Conservation (phyloP, 208 protist species). For the Trypanosoma platydactyli region DNA sequence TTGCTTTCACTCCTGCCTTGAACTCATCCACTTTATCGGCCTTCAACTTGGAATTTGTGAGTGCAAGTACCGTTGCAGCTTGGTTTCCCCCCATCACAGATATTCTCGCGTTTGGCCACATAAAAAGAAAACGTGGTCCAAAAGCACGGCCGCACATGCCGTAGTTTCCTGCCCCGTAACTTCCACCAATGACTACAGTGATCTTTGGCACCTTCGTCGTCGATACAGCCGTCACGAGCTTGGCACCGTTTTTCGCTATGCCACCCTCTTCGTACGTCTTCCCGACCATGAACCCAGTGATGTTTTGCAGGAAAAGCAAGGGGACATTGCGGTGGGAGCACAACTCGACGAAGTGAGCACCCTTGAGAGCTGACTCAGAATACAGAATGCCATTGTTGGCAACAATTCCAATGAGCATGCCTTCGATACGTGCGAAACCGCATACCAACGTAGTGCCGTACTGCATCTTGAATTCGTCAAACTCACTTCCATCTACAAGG, state of each 20-base stretch:
- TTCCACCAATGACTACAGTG: conserved; percentile 95
- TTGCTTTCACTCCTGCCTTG: conserved; percentile 71
- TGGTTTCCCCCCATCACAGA: conserved; percentile 97
- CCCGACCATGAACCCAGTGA: conserved; percentile 94
- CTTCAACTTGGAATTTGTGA: conserved; percentile 67
- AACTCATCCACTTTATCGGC: conserved; percentile 62
- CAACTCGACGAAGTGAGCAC: conserved; percentile 95
- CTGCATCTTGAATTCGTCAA: conserved; percentile 95
- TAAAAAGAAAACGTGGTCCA: conserved; percentile 93
- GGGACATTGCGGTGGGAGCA: conserved; percentile 94
- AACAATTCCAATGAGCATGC: conserved; percentile 95
- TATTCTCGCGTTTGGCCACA: conserved; percentile 97
- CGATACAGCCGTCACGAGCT: conserved; percentile 95
- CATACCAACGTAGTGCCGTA: conserved; percentile 94
- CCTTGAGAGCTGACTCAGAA: conserved; percentile 89
- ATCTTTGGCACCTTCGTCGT: conserved; percentile 95
- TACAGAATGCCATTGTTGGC: conserved; percentile 97
- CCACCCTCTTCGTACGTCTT: conserved; percentile 92
- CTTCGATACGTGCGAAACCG: conserved; percentile 93
- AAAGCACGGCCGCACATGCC: conserved; percentile 96
- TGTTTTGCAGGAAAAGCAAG: conserved; percentile 97
- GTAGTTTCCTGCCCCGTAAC: conserved; percentile 97
- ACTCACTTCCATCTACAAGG: conserved; percentile 93
- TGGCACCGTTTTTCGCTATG: conserved; percentile 97
- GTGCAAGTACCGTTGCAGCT: conserved; percentile 89